Percentiles rank a stretch among this genome's conserved stretches.
Evolutionary conservation across 805 yeast species (phyloP).

Genomic region (Spathaspora arborariae): DNA sequence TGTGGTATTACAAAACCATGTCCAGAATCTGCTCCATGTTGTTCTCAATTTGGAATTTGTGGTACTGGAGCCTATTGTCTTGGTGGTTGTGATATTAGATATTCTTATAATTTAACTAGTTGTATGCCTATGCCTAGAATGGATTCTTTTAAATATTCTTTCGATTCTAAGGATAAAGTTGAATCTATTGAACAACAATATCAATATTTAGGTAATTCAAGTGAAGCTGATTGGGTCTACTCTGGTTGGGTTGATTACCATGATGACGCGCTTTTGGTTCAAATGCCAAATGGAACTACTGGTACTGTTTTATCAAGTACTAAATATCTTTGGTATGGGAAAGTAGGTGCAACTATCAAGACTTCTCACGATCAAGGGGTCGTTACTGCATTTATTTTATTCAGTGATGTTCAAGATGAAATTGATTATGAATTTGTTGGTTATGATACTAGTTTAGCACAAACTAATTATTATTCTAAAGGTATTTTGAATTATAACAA

Average conservation of each 20-base stretch:
- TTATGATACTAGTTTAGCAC: conserved; percentile 57
- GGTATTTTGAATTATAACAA: conserved; percentile 70
- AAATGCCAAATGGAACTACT: conserved; percentile 71
- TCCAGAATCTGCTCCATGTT: conserved; percentile 82
- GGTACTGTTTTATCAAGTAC: conserved; percentile 84
- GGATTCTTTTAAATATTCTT: conserved; percentile 38
- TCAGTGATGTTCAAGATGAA: conserved; percentile 86
- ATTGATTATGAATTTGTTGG: conserved; percentile 88
- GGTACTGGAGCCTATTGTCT: conserved; percentile 77
- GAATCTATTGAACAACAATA: conserved; percentile 15
- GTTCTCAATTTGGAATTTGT: conserved; percentile 76
- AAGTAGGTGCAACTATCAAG: conserved; percentile 63
- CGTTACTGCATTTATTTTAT: conserved; percentile 74
- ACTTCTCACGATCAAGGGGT: conserved; percentile 79
- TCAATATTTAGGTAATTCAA: conserved; percentile 66
- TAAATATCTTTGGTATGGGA: conserved; percentile 85
- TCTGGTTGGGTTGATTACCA: conserved; percentile 50
- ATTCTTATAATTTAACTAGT: conserved; percentile 58
- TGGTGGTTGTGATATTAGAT: conserved; percentile 83
- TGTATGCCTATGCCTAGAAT: conserved; percentile 89
- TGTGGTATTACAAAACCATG: conserved; percentile 60
- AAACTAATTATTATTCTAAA: conserved; percentile 77
- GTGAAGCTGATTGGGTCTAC: conserved; percentile 66
- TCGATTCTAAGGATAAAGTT: conserved; percentile 29
- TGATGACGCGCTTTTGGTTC: conserved; percentile 55